Conservation (phyloP, 306 rosid species). For the Ochetophila trinervis region DNA sequence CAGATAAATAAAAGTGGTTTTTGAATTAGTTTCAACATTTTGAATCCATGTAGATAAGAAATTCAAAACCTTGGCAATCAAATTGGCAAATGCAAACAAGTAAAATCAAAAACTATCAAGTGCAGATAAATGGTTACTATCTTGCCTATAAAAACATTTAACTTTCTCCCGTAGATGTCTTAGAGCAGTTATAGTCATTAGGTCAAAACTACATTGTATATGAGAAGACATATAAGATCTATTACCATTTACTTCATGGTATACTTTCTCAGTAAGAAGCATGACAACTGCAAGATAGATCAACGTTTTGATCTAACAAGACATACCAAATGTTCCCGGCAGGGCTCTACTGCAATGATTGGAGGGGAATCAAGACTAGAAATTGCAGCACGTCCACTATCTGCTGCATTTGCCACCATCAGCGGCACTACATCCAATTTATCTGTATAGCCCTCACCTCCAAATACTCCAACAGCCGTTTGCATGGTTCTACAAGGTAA, state of each 20-base stretch:
- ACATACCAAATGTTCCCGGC: constrained; percentile 49
- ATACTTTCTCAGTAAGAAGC: background rate
- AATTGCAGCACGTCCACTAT: constrained; percentile 35
- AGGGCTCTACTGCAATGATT: constrained; percentile 39
- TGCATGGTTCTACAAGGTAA: constrained; percentile 40
- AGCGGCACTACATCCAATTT: constrained; percentile 35
- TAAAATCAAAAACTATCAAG: background rate
- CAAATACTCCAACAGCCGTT: constrained; percentile 53
- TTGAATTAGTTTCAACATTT: too few species aligned
- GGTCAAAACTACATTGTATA: background rate
- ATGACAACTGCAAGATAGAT: background rate
- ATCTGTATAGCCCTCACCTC: constrained; percentile 40
- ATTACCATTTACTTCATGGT: background rate
- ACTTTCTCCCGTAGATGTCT: background rate
- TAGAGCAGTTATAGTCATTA: constrained; percentile 3
- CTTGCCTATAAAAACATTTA: constrained; percentile 1
- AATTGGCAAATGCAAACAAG: background rate
- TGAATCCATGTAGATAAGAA: too few species aligned
- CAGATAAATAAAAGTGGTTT: too few species aligned
- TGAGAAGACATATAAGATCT: background rate
- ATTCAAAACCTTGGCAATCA: background rate
- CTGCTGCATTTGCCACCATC: constrained; percentile 43
- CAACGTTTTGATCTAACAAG: background rate
- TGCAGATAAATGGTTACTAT: background rate
- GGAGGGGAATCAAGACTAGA: constrained; percentile 47